Conservation (phyloP, 345 rosid genomes). For the Bruguiera gymnorhiza region DNA sequence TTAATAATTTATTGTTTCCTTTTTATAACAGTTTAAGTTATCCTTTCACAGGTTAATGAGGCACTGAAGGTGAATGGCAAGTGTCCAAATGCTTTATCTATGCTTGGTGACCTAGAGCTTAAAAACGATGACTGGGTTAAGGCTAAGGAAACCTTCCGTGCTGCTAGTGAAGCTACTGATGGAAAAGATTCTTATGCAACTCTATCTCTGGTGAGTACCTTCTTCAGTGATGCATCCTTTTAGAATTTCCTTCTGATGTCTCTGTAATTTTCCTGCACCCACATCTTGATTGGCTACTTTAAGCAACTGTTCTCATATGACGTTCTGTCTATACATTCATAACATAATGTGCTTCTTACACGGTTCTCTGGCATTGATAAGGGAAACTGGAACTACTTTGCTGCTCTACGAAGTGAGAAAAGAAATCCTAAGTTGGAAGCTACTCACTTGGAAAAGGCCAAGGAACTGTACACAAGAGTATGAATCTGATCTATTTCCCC, state of each 20-base stretch:
- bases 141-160: slow-evolving; percentile 95
- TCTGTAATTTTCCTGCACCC: background rate
- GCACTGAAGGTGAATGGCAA: slow-evolving; percentile 86
- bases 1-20: slow-evolving; percentile 9
- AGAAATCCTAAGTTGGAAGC: slow-evolving; percentile 96
- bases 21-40: slow-evolving; percentile 10
- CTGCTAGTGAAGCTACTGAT: slow-evolving; percentile 89
- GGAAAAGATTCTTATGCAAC: slow-evolving; percentile 96
- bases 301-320: background rate
- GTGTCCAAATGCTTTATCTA: slow-evolving; percentile 79
- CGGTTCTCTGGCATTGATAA: slow-evolving; percentile 26
- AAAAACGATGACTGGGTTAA: slow-evolving; percentile 99
- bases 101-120: slow-evolving; percentile 98
- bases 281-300: background rate
- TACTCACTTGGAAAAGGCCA: slow-evolving; percentile 96
- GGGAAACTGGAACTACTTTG: slow-evolving; percentile 99
- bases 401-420: slow-evolving; percentile 97
- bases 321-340: background rate
- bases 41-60: slow-evolving; percentile 62
- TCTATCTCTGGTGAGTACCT: slow-evolving; percentile 71
- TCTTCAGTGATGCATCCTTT: background rate
- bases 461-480: slow-evolving; percentile 91
- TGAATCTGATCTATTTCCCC: slow-evolving; percentile 1
- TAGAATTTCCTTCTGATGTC: background rate
- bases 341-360: slow-evolving; percentile 15